These are phyloP conservation scores for Nyssa sinensis DNA, from an alignment of 148 eudicot genomes.

Conservation along the genomic window DNA sequence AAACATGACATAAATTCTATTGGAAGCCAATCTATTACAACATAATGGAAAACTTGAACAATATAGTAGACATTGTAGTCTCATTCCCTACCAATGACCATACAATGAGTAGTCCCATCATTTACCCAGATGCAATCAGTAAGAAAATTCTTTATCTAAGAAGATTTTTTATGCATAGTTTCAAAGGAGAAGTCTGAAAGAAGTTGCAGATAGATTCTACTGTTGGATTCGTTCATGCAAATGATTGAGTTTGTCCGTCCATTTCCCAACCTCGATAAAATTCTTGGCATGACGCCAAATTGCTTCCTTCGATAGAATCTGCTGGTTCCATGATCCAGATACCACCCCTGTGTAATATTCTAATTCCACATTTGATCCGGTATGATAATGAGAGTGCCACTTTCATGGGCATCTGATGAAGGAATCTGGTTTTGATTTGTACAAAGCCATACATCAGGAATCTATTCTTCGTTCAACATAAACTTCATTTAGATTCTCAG, in stretches of 20 bases:
- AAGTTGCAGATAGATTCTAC: constrained; percentile 3
- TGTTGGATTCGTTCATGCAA: neutral
- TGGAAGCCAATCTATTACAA: no score
- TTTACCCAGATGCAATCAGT: neutral
- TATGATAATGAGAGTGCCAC: neutral
- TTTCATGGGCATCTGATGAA: neutral
- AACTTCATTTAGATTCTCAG: constrained; percentile 49
- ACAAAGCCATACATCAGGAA: constrained; percentile 32
- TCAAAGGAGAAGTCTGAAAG: neutral
- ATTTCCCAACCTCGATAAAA: neutral
- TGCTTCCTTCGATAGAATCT: neutral
- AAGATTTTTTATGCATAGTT: neutral
- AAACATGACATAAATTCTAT: no score
- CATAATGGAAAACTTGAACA: no score
- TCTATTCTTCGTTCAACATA: constrained; percentile 51
- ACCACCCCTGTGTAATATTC: neutral
- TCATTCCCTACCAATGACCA: no score
- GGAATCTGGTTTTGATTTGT: no score
- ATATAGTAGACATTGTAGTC: no score
- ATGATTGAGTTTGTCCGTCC: no score
- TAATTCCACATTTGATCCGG: neutral
- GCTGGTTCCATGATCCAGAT: constrained; percentile 6
- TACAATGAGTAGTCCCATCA: no score
- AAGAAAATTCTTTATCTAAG: neutral
- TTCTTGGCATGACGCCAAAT: neutral